Conservation (phyloP, 2,329 filamentous ascomycete genomes). For the Claviceps lovelessii region DNA sequence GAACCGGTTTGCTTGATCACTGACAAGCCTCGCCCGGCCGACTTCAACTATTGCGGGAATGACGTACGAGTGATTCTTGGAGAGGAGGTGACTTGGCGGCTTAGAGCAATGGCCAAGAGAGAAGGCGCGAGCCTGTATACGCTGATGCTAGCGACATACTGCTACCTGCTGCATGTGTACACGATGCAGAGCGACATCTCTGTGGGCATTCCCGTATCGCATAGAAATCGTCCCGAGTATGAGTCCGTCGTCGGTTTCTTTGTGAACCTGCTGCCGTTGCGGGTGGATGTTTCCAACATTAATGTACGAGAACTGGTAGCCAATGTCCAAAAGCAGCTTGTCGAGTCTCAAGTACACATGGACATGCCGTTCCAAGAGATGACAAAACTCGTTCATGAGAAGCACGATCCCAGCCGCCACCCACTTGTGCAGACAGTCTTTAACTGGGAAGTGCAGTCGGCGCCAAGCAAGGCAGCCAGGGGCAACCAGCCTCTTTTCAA, state of each 20-base stretch:
- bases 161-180: background rate
- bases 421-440: background rate
- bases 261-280: background rate
- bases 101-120: background rate
- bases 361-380: conserved; percentile 2
- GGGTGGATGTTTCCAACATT: background rate
- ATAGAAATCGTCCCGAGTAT: background rate
- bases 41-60: background rate
- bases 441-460: background rate
- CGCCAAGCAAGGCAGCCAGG: too few relatives aligned
- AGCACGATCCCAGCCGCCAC: background rate
- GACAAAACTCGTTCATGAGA: background rate
- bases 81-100: background rate
- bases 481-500: background rate
- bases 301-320: background rate
- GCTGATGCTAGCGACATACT: background rate
- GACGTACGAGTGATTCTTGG: background rate
- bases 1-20: background rate
- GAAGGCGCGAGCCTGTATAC: background rate
- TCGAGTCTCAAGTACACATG: background rate
- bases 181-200: background rate
- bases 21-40: background rate
- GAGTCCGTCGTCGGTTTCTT: background rate
- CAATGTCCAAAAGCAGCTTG: background rate
- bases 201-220: background rate